Evolutionary conservation across 1,139 yeast species (phyloP).

Genomic region (Yamadazyma jaroonii): DNA sequence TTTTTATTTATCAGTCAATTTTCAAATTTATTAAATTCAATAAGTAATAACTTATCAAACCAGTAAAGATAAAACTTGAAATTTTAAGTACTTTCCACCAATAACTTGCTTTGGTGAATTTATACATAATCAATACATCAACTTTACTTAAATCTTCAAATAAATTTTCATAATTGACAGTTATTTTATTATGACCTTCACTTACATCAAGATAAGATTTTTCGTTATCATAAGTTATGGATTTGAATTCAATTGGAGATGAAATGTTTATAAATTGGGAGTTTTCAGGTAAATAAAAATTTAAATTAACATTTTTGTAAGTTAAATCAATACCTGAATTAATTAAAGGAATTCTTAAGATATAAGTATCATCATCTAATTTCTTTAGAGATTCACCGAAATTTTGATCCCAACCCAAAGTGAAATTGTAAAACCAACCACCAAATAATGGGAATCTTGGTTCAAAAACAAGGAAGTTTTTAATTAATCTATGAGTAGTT

Average conservation of each 20-base stretch:
- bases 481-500: slow-evolving; percentile 64
- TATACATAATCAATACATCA: slow-evolving; percentile 61
- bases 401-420: slow-evolving; percentile 83
- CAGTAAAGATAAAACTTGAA: slow-evolving; percentile 61
- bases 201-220: slow-evolving; percentile 73
- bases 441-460: slow-evolving; percentile 96
- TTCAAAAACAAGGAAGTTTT: slow-evolving; percentile 54
- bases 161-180: slow-evolving; percentile 58
- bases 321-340: slow-evolving; percentile 69
- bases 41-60: slow-evolving; percentile 56
- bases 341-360: slow-evolving; percentile 67
- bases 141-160: slow-evolving; percentile 66
- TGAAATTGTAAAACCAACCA: slow-evolving; percentile 94
- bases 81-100: slow-evolving; percentile 66
- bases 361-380: slow-evolving; percentile 49
- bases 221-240: slow-evolving; percentile 39
- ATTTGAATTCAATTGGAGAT: slow-evolving; percentile 50
- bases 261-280: slow-evolving; percentile 61
- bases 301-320: slow-evolving; percentile 61
- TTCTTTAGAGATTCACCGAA: slow-evolving; percentile 52
- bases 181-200: slow-evolving; percentile 78
- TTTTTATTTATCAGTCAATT: slow-evolving; percentile 13
- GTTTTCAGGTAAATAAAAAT: slow-evolving; percentile 84
- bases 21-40: slow-evolving; percentile 40
- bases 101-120: slow-evolving; percentile 51